Evolutionary conservation across 75 land plant species (phyloP), one percentile per base, ranked within the genome.

Genomic region (Chamaecyparis obtusa): DNA sequence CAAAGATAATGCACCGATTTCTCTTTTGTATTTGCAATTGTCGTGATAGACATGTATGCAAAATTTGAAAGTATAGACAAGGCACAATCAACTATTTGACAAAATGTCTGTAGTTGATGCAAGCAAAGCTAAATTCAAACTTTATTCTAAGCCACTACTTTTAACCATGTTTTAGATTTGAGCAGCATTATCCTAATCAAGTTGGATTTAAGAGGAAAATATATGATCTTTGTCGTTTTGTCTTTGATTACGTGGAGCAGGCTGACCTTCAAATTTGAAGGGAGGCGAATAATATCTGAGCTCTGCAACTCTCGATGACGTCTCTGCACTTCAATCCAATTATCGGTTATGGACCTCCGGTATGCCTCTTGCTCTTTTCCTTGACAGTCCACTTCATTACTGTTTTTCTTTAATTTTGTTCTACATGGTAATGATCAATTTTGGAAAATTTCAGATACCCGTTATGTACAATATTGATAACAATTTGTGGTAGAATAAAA

Each of bases 271-370:
- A 57, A 57, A 71, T 72, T 72, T 72, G 36, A 72, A 32, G 76
- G 36, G 76, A 72, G 27, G 76, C 36, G 0, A 32, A 32, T 72
- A 64, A 21, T 6, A 72, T 72, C 15, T 1, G 74, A 71, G 74
- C 74, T 71, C 74, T 71, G 13, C 76, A 32, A 72, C 11, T 32
- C 33, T 72, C 76, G 13, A 72, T 33, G 36, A 72, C 36, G 76
- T 72, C 76, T 72, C 36, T 72, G 76, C 76, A 2, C n/a, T 72
- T 72, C 76, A 72, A 72, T 72, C 76, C 76, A 33, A 33, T 72
- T 3, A 14, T 32, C 2, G 37, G 76, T 13, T 72, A 33, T 33
- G 76, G 76, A 72, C 76, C 76, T 33, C 36, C 33, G 76, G 76
- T 72, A 33, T 33, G 76, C 16, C 13, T 33, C 14, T 33, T 33